Evolutionary conservation across 1,284 basidiomycete genomes (phyloP), one percentile per base, ranked within the genome.

Genomic region (Cryptococcus maquisensis): DNA sequence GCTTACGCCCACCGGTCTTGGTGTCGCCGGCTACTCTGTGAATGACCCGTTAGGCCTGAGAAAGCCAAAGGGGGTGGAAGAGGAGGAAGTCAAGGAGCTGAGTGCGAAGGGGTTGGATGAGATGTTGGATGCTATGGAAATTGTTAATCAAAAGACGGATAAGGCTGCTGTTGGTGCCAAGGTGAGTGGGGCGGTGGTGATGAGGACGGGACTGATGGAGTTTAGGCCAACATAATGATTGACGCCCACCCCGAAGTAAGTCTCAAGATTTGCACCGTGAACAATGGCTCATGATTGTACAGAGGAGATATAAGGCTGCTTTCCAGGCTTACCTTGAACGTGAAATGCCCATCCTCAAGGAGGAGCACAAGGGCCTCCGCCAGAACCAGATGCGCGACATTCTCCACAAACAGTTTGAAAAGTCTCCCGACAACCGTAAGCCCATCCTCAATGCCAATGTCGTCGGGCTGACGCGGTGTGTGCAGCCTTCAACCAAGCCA

Each of bases 161-260:
- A 96, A 94, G 77, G 90, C 90, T 0, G 87, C 87, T 57, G 78
- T 94, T 45, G 90, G 90, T 9, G 63, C 73, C 9, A 76, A 77
- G 65, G 73, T 71, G 56, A 23, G 65, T 59, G 8, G 12, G 10
- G 9, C 24, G 16, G 23, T 6, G 23, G 16, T 4, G 35, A n/a
- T 23, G 54, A 47, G 38, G 3, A 18, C 37, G 15, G 36, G 16
- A 42, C 47, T 41, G 16, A 44, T 18, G 35, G 38, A 35, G 45
- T 52, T 0, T 47, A 88, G 73, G 94, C 93, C 5, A 90, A 87
- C 37, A 82, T 83, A 12, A 48, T 45, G 42, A 83, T 97, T 54
- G 94, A 98, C 79, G 83, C 82, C 49, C 94, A 98, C 81, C 94
- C 94, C 48, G 94, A 98, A 84, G 88, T 92, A 63, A 54, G 84